Evolutionary conservation across 2,329 filamentous ascomycete genomes (phyloP).

Genomic region (Claviceps citrina): DNA sequence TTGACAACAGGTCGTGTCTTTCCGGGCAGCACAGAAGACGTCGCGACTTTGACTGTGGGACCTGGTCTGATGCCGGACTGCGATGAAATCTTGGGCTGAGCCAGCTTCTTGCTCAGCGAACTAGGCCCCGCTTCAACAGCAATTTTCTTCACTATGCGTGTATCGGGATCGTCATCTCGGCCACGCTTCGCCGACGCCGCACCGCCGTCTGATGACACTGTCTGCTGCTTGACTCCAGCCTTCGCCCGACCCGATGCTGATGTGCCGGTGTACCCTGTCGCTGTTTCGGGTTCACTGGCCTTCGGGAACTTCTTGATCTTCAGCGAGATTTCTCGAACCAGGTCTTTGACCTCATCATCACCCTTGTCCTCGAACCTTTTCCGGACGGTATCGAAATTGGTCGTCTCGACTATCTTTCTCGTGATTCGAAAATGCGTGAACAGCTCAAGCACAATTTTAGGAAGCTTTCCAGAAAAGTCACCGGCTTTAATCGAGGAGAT

Average conservation of each 20-base stretch:
- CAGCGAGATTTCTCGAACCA: slow-evolving; percentile 41
- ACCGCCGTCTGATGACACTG: slow-evolving; percentile 11
- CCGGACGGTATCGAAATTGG: slow-evolving; percentile 50
- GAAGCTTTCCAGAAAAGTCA: slow-evolving; percentile 37
- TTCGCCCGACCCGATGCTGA: slow-evolving; percentile 25
- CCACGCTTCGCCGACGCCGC: slow-evolving; percentile 20
- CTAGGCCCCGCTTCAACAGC: slow-evolving; percentile 24
- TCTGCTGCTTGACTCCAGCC: slow-evolving; percentile 16
- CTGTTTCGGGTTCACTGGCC: slow-evolving; percentile 18
- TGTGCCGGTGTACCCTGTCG: slow-evolving; percentile 24
- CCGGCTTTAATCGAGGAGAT: slow-evolving; percentile 37
- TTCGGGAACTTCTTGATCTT: slow-evolving; percentile 28
- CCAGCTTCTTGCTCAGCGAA: slow-evolving; percentile 26
- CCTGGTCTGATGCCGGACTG: slow-evolving; percentile 16
- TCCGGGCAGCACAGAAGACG: slow-evolving; percentile 29
- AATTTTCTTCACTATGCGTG: slow-evolving; percentile 27
- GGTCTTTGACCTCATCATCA: slow-evolving; percentile 46
- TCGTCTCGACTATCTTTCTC: slow-evolving; percentile 44
- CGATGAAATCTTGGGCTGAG: slow-evolving; percentile 19
- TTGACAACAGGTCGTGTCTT: slow-evolving; percentile 32
- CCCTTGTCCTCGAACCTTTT: slow-evolving; percentile 47
- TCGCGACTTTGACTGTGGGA: slow-evolving; percentile 15
- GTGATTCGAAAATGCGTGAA: slow-evolving; percentile 48
- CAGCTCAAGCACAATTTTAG: slow-evolving; percentile 42
- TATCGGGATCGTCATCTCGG: slow-evolving; percentile 26